Evolutionary conservation across 139 green algal species (phyloP).

Genomic region (Nannochloris sp.): DNA sequence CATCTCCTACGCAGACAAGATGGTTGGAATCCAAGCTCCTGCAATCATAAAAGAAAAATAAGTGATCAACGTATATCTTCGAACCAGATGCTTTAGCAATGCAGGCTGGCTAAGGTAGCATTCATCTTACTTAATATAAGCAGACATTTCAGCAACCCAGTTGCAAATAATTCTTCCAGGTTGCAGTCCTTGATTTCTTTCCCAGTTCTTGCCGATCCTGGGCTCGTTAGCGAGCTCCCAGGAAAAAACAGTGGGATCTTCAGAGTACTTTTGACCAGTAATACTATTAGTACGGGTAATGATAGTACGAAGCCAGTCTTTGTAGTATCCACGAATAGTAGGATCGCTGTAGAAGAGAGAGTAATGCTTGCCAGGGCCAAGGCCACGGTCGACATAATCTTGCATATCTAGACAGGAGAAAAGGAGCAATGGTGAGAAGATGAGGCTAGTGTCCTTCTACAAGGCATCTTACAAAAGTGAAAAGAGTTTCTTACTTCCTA

Average conservation of each 20-base stretch:
- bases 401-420: no score
- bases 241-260: constrained; percentile 54
- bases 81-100: background rate
- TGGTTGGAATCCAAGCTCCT: background rate
- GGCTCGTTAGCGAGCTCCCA: constrained; percentile 34
- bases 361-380: background rate
- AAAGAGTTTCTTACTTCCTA: no score
- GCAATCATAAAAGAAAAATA: background rate
- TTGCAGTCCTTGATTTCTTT: background rate
- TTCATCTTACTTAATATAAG: constrained; percentile 1
- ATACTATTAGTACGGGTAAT: constrained; percentile 36
- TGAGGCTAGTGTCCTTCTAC: no score
- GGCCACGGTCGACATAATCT: background rate
- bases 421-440: no score
- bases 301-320: constrained; percentile 42
- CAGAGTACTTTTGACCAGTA: constrained; percentile 31
- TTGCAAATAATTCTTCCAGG: background rate
- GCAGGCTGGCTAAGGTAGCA: background rate
- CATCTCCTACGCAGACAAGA: background rate
- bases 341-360: constrained; percentile 20
- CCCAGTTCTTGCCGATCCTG: background rate
- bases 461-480: no score
- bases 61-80: background rate
- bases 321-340: constrained; percentile 33
- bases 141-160: background rate